Percentiles rank a stretch among this genome's conserved stretches.
Conservation (phyloP, 495 filamentous ascomycete genomes). For the Xylaria sp. region DNA sequence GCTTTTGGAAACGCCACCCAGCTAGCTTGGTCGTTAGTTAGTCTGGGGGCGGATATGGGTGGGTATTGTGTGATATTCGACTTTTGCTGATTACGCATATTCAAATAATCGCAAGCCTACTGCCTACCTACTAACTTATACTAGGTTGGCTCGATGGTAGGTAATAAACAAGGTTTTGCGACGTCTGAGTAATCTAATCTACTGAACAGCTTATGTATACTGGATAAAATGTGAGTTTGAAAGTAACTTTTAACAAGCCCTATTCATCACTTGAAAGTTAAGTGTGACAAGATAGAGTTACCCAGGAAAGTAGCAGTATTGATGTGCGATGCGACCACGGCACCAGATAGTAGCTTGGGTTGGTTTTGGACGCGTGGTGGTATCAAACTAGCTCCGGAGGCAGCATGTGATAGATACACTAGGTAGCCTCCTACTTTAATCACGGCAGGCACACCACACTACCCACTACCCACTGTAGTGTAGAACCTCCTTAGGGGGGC, state of each 20-base stretch:
- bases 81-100: too few relatives aligned
- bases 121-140: not conserved
- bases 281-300: too few relatives aligned
- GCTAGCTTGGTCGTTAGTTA: too few relatives aligned
- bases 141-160: not conserved
- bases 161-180: not conserved
- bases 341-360: not conserved
- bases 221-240: too few relatives aligned
- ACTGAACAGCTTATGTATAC: too few relatives aligned
- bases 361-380: not conserved
- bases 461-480: too few relatives aligned
- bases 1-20: not conserved
- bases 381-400: not conserved
- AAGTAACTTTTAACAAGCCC: too few relatives aligned
- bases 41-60: too few relatives aligned
- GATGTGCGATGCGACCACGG: not conserved
- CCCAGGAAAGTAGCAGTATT: too few relatives aligned
- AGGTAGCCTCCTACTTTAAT: not conserved
- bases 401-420: not conserved
- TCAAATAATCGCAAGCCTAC: not conserved
- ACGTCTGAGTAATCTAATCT: too few relatives aligned
- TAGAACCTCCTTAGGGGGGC: not conserved
- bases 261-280: too few relatives aligned
- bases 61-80: too few relatives aligned
- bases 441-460: not conserved